phyloP scores from a whole-genome alignment of 1,284 basidiomycete genomes.

The Irpex lacteus region DNA sequence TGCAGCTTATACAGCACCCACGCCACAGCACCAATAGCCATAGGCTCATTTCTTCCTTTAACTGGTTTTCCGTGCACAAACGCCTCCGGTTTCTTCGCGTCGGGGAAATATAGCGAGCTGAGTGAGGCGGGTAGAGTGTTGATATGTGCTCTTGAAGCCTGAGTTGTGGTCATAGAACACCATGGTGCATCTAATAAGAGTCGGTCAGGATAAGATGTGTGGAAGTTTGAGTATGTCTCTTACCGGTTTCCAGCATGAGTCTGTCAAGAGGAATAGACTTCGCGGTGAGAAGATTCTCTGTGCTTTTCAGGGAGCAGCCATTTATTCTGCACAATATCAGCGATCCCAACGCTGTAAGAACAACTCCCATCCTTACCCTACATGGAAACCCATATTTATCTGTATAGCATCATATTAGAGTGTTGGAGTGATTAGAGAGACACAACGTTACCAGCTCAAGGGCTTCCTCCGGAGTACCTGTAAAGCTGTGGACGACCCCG shows the following conservation, averaged over 20 bases:
- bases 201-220: background rate
- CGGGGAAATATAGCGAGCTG: constrained; percentile 50
- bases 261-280: constrained; percentile 61
- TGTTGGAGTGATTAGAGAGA: background rate
- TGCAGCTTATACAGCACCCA: constrained; percentile 70
- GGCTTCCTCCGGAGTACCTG: constrained; percentile 68
- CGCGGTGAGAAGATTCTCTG: constrained; percentile 64
- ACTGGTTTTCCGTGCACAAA: constrained; percentile 63
- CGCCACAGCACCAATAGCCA: constrained; percentile 70
- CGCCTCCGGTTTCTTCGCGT: constrained; percentile 64
- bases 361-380: constrained; percentile 37
- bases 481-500: constrained; percentile 88
- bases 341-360: background rate
- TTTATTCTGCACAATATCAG: constrained; percentile 50
- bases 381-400: constrained; percentile 73
- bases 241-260: constrained; percentile 82
- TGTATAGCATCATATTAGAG: constrained; percentile 25
- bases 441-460: constrained; percentile 58
- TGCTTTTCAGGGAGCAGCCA: constrained; percentile 84
- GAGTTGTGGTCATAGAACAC: constrained; percentile 78
- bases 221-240: constrained; percentile 14
- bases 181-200: constrained; percentile 71
- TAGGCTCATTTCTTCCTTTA: constrained; percentile 85
- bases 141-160: constrained; percentile 66
- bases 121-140: constrained; percentile 50